These are phyloP conservation scores for Arachis hypogaea DNA, from an alignment of 306 rosid species.

Conservation along the genomic window DNA sequence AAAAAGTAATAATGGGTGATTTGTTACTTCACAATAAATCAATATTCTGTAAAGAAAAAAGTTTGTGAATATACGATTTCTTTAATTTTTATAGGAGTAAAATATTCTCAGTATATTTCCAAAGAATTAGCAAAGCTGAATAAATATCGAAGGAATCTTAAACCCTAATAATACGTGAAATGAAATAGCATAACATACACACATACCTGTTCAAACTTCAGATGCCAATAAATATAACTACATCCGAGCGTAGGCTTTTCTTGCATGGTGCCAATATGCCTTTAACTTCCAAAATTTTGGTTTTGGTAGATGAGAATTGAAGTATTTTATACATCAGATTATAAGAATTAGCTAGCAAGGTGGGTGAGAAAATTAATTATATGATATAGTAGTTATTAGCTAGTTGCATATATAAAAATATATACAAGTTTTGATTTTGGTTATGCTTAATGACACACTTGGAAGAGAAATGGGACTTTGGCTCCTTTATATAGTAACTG, in stretches of 20 bases:
- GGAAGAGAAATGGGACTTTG: neutral
- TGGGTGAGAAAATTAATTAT: neutral
- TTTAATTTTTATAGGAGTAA: no score
- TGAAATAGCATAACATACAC: neutral
- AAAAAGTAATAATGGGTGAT: no score
- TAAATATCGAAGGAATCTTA: no score
- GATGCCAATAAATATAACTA: neutral
- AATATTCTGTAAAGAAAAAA: no score
- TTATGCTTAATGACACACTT: neutral
- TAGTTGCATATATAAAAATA: no score
- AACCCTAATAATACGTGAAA: neutral
- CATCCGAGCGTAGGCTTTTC: neutral
- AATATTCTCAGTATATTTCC: neutral
- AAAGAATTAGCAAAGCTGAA: no score
- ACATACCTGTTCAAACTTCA: slow-evolving; percentile 9
- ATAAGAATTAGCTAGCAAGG: neutral
- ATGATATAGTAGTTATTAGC: no score
- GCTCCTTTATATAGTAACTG: neutral
- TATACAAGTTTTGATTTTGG: neutral
- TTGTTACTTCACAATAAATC: neutral
- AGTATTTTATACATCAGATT: neutral
- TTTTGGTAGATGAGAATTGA: neutral
- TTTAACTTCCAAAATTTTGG: neutral
- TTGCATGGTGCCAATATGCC: slow-evolving; percentile 13
- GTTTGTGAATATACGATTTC: no score